Conservation (phyloP, 257 asterid genomes). For the Thymus quinquecostatus region DNA sequence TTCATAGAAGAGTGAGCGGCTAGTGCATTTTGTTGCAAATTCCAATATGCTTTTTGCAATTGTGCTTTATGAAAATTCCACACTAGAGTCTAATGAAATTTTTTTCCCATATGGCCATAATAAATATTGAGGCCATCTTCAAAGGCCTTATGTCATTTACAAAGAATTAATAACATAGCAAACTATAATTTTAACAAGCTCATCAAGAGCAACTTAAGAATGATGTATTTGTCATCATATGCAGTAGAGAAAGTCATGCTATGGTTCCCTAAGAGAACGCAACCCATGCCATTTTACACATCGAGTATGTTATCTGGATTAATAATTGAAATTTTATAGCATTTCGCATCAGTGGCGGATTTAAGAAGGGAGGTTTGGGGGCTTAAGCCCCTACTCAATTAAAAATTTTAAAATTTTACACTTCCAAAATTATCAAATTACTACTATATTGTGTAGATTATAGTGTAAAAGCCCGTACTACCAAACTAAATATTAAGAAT, state of each 20-base stretch:
- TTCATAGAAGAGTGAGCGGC: background rate
- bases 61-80: background rate
- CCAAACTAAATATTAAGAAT: no score
- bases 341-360: no score
- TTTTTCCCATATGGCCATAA: background rate
- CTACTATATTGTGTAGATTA: no score
- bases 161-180: background rate
- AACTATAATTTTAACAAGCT: background rate
- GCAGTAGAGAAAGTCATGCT: slow-evolving; percentile 11
- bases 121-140: slow-evolving; percentile 7
- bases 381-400: no score
- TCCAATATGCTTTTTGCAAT: slow-evolving; percentile 12
- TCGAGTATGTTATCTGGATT: background rate
- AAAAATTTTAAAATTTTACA: no score
- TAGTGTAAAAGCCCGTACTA: no score
- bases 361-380: no score
- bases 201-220: background rate
- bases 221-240: background rate
- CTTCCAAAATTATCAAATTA: no score
- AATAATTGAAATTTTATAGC: background rate
- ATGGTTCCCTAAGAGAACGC: background rate
- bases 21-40: background rate
- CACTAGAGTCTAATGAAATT: background rate
- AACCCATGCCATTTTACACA: background rate
- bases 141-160: background rate